These are phyloP conservation scores for Blastobotrys elegans DNA, from an alignment of 1,139 yeast genomes.

Conservation along the genomic window DNA sequence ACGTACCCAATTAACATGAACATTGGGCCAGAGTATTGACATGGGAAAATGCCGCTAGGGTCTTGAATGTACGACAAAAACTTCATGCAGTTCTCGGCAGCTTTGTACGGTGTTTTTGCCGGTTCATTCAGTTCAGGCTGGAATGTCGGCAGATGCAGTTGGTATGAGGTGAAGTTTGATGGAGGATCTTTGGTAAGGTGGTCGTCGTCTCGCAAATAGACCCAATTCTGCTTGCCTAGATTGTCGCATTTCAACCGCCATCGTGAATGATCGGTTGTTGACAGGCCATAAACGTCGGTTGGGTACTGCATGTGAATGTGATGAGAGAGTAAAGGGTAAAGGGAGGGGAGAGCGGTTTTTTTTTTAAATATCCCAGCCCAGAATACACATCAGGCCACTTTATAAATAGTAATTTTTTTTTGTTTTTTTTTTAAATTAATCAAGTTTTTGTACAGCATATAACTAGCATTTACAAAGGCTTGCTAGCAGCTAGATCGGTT, in stretches of 20 bases:
- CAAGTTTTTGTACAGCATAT: neutral
- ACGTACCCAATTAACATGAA: slow-evolving; percentile 91
- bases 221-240: slow-evolving; percentile 82
- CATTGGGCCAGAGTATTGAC: slow-evolving; percentile 97
- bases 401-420: too few relatives aligned
- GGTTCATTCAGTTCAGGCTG: slow-evolving; percentile 20
- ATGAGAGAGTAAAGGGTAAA: too few relatives aligned
- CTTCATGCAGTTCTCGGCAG: slow-evolving; percentile 71
- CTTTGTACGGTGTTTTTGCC: slow-evolving; percentile 47
- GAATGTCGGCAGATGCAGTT: slow-evolving; percentile 52
- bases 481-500: neutral
- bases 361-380: neutral
- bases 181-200: slow-evolving; percentile 22
- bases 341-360: neutral
- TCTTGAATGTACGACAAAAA: slow-evolving; percentile 70
- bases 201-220: slow-evolving; percentile 43
- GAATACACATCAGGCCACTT: neutral
- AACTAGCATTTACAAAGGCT: neutral
- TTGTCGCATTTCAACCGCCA: slow-evolving; percentile 75
- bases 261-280: slow-evolving; percentile 58
- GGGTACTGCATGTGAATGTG: slow-evolving; percentile 21
- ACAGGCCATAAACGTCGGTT: slow-evolving; percentile 44
- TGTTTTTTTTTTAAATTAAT: neutral
- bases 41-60: slow-evolving; percentile 75
- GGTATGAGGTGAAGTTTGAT: slow-evolving; percentile 46